These are phyloP conservation scores for Pyrenophora tritici-repentis DNA, from an alignment of 2,329 filamentous ascomycete species.

Conservation along the genomic window DNA sequence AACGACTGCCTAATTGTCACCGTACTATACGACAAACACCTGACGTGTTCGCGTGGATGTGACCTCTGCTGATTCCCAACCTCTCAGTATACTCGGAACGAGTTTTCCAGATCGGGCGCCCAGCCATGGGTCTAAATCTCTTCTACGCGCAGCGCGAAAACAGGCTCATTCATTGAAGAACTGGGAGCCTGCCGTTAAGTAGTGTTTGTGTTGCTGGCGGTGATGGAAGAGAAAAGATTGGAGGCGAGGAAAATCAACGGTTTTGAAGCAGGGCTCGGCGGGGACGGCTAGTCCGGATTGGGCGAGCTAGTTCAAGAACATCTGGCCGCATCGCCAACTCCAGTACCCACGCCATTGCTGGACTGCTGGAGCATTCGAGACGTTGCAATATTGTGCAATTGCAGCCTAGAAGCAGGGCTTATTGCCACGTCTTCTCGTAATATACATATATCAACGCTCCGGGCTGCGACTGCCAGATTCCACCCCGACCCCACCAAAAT, in stretches of 20 bases:
- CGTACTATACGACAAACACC: no score
- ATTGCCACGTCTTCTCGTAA: slow-evolving; percentile 11
- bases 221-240: slow-evolving; percentile 51
- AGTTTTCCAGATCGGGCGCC: slow-evolving; percentile 71
- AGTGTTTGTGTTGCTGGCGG: slow-evolving; percentile 64
- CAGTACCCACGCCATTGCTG: slow-evolving; percentile 12
- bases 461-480: slow-evolving; percentile 12
- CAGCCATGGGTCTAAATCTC: slow-evolving; percentile 66
- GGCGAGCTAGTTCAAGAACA: slow-evolving; percentile 21
- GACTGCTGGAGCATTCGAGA: slow-evolving; percentile 25
- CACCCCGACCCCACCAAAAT: slow-evolving; percentile 31
- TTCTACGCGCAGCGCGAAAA: slow-evolving; percentile 74
- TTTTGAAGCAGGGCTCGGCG: slow-evolving; percentile 22
- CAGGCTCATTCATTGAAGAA: slow-evolving; percentile 57
- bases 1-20: no score
- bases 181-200: slow-evolving; percentile 61
- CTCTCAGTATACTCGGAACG: slow-evolving; percentile 66
- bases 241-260: slow-evolving; percentile 42
- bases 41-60: slow-evolving; percentile 49
- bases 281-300: slow-evolving; percentile 29
- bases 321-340: slow-evolving; percentile 18
- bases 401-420: slow-evolving; percentile 15
- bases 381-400: slow-evolving; percentile 27
- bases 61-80: slow-evolving; percentile 75
- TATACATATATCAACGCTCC: slow-evolving; percentile 5